Evolutionary conservation across 176 grass and related monocot genomes (phyloP).

Genomic region (Themeda triandra): DNA sequence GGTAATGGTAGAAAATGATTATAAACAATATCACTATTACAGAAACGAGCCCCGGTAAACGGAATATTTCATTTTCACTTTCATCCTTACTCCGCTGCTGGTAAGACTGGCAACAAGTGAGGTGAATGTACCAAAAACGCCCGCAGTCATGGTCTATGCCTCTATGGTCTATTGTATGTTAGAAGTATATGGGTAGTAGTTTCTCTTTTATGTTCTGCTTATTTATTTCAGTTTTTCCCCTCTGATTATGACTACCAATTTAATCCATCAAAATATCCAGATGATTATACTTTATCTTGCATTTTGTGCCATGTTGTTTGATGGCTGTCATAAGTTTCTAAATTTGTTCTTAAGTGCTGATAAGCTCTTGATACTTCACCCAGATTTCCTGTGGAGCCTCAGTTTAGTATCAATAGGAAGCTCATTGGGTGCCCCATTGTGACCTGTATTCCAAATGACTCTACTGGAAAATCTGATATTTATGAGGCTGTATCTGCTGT

Average conservation of each 20-base stretch:
- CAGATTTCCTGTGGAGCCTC: conserved; percentile 54
- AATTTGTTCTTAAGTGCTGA: conserved; percentile 6
- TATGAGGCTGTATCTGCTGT: conserved; percentile 57
- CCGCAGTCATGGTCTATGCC: background rate
- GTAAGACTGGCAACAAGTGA: background rate
- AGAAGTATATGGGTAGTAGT: background rate
- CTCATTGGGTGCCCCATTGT: conserved; percentile 80
- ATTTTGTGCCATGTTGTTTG: background rate
- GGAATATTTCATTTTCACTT: no score
- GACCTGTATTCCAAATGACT: conserved; percentile 61
- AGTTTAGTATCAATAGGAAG: conserved; percentile 56
- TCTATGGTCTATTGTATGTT: background rate
- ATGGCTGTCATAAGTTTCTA: conserved; percentile 11
- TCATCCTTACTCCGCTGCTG: background rate
- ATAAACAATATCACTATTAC: no score
- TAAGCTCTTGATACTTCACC: conserved; percentile 18
- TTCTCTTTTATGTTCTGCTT: background rate
- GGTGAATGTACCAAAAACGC: background rate
- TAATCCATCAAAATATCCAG: background rate
- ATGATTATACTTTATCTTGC: background rate
- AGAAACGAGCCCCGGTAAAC: no score
- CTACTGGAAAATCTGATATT: conserved; percentile 54
- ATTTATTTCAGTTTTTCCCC: background rate
- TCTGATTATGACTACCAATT: background rate
- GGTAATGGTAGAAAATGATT: no score